Conservation (phyloP, 2,329 filamentous ascomycete genomes). For the Paramyrothecium sp. region DNA sequence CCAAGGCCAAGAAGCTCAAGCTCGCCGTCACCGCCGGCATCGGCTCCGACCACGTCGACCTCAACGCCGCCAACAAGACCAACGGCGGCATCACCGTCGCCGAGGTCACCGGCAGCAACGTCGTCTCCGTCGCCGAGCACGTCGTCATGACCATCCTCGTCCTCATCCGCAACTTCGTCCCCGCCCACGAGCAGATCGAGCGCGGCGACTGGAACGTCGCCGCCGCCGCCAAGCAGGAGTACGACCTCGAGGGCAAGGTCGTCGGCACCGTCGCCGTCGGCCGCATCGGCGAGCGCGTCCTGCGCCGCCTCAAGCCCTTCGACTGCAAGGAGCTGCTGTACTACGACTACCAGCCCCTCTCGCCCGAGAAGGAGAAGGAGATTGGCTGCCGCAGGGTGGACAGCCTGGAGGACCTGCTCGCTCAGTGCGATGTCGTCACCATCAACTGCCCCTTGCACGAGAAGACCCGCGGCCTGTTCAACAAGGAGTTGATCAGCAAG, state of each 20-base stretch:
- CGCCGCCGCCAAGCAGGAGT: conserved; percentile 96
- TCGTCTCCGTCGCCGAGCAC: conserved; percentile 98
- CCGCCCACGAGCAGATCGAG: conserved; percentile 91
- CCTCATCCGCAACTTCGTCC: conserved; percentile 97
- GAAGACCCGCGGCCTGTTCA: conserved; percentile 94
- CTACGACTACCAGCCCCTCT: conserved; percentile 98
- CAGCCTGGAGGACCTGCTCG: conserved; percentile 86
- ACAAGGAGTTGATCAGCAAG: conserved; percentile 97
- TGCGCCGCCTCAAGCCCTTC: conserved; percentile 93
- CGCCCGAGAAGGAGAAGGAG: conserved; percentile 83
- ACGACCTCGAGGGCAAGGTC: conserved; percentile 94
- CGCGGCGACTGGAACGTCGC: conserved; percentile 93
- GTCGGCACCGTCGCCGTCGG: conserved; percentile 97
- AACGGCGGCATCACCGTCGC: conserved; percentile 97
- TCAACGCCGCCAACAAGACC: conserved; percentile 95
- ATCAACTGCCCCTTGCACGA: conserved; percentile 99
- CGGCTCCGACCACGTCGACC: conserved; percentile 96
- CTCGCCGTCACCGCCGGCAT: conserved; percentile 96
- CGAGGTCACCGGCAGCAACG: conserved; percentile 97
- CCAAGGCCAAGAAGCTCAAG: conserved; percentile 99
- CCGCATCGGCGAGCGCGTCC: conserved; percentile 96
- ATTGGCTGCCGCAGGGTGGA: conserved; percentile 92
- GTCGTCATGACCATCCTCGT: conserved; percentile 98
- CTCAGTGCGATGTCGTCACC: conserved; percentile 94
- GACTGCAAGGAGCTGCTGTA: conserved; percentile 99